Evolutionary conservation across 345 rosid species (phyloP), one percentile per base, ranked within the genome.

Genomic region (Mallotus nudiflorus): DNA sequence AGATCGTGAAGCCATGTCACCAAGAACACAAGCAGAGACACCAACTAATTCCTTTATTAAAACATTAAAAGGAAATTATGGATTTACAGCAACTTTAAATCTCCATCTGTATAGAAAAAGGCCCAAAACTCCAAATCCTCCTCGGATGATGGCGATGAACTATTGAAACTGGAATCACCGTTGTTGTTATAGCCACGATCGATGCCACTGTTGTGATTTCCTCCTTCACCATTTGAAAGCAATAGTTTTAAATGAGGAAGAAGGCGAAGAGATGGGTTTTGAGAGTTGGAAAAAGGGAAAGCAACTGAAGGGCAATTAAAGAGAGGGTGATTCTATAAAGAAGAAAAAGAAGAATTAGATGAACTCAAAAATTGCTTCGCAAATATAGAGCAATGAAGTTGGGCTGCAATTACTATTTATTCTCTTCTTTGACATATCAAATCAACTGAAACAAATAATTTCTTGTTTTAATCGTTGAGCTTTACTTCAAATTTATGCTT

Each of bases 1-100:
- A 0, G 99, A 97, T 4, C 99, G 98, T 22, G 98, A 86, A 3
- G 99, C 94, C 99, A 96, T 92, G 67, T 96, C 99, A 0, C 99
- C 99, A 3, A 92, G 80, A 20, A 96, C 91, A 51, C 91, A 86
- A 6, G 99, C 91, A 6, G 86, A 85, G 2, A 96, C 93, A 3
- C 99, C 99, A 1, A 96, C 99, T 5, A 91, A 68, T 73, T 96
- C 97, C 65, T 96, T 98, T 98, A 96, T 96, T 48, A 96, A 56
- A 40, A 92, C 98, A 78, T 96, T 96, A 76, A 96, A 96, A 1
- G 96, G 93, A 67, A 96, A 96, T 33, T 96, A 97, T 4, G 98
- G 84, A 80, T 96, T 98, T 1, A 98, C 99, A 4, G 96, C 83
- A 16, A 96, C 97, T 61, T 98, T 74, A 0, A 89, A 85, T 75